Evolutionary conservation across 2,329 filamentous ascomycete species (phyloP).

Genomic region (Fusarium poae): DNA sequence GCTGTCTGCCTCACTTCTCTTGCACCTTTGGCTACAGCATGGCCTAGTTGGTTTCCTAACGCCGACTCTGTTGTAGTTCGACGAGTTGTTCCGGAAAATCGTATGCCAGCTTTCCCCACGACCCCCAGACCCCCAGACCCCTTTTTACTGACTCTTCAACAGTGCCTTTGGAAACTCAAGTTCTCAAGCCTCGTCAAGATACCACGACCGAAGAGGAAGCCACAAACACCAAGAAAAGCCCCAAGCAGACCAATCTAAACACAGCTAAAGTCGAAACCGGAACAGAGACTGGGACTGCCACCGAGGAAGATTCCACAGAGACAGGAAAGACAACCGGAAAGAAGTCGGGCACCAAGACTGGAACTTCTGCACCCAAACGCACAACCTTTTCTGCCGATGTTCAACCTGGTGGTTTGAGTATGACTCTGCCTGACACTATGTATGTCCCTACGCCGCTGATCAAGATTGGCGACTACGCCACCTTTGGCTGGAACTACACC

Average conservation of each 20-base stretch:
- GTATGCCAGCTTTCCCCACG: conserved; percentile 16
- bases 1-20: conserved; percentile 65
- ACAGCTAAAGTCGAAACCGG: conserved; percentile 51
- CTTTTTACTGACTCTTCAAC: conserved; percentile 17
- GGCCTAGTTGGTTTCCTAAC: conserved; percentile 69
- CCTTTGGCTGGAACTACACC: conserved; percentile 76
- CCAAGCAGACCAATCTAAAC: conserved; percentile 56
- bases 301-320: conserved; percentile 24
- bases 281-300: conserved; percentile 32
- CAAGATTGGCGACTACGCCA: conserved; percentile 71
- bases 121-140: not conserved
- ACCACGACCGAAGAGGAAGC: conserved; percentile 21
- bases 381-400: conserved; percentile 61
- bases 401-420: conserved; percentile 64
- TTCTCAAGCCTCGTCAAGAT: conserved; percentile 29
- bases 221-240: conserved; percentile 41
- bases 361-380: conserved; percentile 48
- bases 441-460: conserved; percentile 64
- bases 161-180: conserved; percentile 38
- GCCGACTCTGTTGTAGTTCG: conserved; percentile 63
- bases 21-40: conserved; percentile 65
- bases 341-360: conserved; percentile 44
- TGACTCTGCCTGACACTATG: conserved; percentile 65
- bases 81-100: conserved; percentile 22
- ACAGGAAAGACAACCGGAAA: conserved; percentile 39